Evolutionary conservation across 306 rosid genomes (phyloP), one percentile per base, ranked within the genome.

Genomic region (Chamaecrista fasciculata): DNA sequence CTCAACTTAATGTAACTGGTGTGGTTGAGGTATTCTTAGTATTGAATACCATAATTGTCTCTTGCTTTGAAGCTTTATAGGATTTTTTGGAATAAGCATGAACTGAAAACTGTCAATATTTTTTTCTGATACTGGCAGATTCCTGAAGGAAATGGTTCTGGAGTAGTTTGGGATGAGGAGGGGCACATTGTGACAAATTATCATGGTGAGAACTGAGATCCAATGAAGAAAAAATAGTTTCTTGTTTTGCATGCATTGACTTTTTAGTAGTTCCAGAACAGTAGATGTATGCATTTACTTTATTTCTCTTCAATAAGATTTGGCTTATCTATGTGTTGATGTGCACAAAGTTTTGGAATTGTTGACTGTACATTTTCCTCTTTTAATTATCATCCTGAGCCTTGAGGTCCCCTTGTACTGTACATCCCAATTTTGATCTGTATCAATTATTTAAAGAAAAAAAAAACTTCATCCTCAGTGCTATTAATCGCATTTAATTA

Each of bases 121-220:
- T 69, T 75, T 61, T 43, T 25, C 62, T 59, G 33, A 57, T 72
- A 18, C 73, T 46, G 40, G 28, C 85, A 94, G 99, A 76, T 94
- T 84, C 97, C 99, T 18, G 99, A 94, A 84, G 99, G 99, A 84
- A 90, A 94, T 79, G 99, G 97, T 75, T 91, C 99, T 43, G 99
- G 99, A 68, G 95, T 94, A 50, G 91, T 94, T 47, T 94, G 99
- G 99, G 97, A 94, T 70, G 83, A 76, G 21, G 89, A 88, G 66
- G 99, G 97, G 49, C 92, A 94, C 86, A 85, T 94, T 42, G 96
- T 94, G 48, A 94, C 99, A 66, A 94, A 94, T 73, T 91, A 91
- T 83, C 99, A 94, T 19, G 99, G 99, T 94, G 76, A 83, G 92
- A 62, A 62, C 36, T 87, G 66, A 75, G 81, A 48, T 23, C 59